Evolutionary conservation across 164 flowering plant genomes (phyloP).

Genomic region (Annona squamosa): DNA sequence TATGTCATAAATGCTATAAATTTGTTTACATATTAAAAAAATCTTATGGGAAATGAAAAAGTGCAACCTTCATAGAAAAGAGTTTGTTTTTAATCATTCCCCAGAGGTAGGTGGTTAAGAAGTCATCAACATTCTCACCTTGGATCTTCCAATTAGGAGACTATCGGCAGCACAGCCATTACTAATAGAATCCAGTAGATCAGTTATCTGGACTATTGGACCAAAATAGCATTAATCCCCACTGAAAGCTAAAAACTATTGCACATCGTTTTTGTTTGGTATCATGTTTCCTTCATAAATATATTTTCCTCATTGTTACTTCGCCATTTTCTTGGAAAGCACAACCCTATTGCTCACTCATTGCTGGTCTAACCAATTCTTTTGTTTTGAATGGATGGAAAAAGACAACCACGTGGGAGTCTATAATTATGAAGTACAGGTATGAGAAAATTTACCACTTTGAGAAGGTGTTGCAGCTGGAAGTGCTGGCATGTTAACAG

Average conservation of each 20-base stretch:
- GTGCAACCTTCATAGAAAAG: too few species aligned
- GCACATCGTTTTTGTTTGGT: neutral
- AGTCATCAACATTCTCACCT: neutral
- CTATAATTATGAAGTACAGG: neutral
- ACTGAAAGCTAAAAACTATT: neutral
- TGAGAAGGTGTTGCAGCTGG: slow-evolving; percentile 82
- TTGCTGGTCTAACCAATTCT: neutral
- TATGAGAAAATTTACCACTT: slow-evolving; percentile 32
- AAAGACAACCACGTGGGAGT: neutral
- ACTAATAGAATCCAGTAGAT: neutral
- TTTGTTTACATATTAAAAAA: too few species aligned
- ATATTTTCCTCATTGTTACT: neutral
- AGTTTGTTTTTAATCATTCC: too few species aligned
- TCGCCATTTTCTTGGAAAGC: neutral
- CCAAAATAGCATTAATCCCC: neutral
- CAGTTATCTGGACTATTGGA: neutral
- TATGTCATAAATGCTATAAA: too few species aligned
- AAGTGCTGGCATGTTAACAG: slow-evolving; percentile 80
- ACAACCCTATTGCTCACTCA: neutral
- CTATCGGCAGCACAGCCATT: neutral
- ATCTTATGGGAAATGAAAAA: too few species aligned
- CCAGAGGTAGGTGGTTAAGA: too few species aligned
- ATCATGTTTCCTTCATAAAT: neutral
- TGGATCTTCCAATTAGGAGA: neutral
- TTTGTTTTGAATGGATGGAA: neutral